Evolutionary conservation across 225 moss, liverwort and hornwort genomes (phyloP).

Genomic region (Sphagnum tenellum): DNA sequence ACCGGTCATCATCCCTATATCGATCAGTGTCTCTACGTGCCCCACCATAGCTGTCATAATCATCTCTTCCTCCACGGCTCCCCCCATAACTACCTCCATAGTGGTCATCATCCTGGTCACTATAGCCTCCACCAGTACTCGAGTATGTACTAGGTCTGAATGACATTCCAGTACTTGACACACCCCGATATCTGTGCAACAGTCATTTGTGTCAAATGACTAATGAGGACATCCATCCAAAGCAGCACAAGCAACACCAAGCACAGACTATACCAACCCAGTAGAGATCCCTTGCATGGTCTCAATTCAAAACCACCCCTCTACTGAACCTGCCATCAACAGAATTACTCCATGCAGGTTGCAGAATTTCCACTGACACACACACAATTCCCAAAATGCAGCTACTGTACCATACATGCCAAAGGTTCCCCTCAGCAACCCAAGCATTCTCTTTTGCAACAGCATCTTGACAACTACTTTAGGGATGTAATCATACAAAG

Average conservation of each 20-base stretch:
- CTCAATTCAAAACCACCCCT: too few species aligned
- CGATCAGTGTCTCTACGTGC: slow-evolving; percentile 10
- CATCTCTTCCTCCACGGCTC: slow-evolving; percentile 22
- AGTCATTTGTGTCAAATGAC: neutral
- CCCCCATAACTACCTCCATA: slow-evolving; percentile 21
- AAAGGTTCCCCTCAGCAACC: too few species aligned
- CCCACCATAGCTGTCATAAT: slow-evolving; percentile 13
- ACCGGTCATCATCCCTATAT: slow-evolving; percentile 20
- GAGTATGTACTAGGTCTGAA: slow-evolving; percentile 63
- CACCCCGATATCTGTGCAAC: slow-evolving; percentile 70
- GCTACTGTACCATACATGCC: neutral
- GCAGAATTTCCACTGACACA: too few species aligned
- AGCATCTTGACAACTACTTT: too few species aligned
- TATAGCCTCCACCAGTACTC: slow-evolving; percentile 53
- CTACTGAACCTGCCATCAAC: too few species aligned
- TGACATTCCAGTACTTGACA: slow-evolving; percentile 53
- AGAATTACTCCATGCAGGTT: too few species aligned
- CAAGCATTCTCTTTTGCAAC: too few species aligned
- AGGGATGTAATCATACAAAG: neutral
- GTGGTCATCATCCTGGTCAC: slow-evolving; percentile 45
- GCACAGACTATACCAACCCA: too few species aligned
- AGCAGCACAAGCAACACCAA: neutral
- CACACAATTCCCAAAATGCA: neutral
- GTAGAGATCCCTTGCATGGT: too few species aligned
- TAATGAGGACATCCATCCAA: neutral